Evolutionary conservation across 75 land plant species (phyloP).

Genomic region (Cunninghamia lanceolata): DNA sequence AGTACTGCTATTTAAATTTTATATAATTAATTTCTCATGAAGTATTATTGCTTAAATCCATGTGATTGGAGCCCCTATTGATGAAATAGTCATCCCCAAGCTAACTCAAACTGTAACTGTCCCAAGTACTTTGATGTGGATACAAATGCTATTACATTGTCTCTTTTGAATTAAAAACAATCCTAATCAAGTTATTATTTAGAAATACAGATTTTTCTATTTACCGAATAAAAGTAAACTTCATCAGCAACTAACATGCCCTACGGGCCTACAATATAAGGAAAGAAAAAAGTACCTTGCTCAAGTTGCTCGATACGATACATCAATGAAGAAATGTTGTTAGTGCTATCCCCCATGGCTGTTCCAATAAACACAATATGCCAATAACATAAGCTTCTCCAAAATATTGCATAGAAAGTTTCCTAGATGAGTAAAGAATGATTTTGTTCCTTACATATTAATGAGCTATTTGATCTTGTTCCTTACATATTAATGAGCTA

Average conservation of each 20-base stretch:
- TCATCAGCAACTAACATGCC: neutral
- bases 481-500: neutral
- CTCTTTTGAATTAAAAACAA: neutral
- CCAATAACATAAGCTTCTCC: neutral
- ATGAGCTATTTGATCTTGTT: neutral
- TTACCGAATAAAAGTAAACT: neutral
- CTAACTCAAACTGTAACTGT: neutral
- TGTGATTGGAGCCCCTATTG: neutral
- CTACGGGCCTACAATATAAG: neutral
- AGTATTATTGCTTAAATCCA: neutral
- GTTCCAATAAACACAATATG: conserved; percentile 6
- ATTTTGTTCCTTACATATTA: neutral
- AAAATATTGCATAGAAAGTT: neutral
- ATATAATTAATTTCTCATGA: neutral
- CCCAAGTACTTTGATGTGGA: neutral
- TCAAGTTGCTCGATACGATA: conserved; percentile 42
- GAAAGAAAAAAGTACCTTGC: conserved; percentile 15
- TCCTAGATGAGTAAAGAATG: neutral
- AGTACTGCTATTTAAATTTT: neutral
- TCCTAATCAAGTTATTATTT: neutral
- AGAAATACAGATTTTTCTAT: neutral
- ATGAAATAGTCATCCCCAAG: neutral
- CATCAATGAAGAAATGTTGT: conserved; percentile 35
- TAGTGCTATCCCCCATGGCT: conserved; percentile 25
- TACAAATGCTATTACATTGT: neutral